These are phyloP conservation scores for Piloderma croceum DNA, from an alignment of 768 basidiomycete species.

Conservation along the genomic window DNA sequence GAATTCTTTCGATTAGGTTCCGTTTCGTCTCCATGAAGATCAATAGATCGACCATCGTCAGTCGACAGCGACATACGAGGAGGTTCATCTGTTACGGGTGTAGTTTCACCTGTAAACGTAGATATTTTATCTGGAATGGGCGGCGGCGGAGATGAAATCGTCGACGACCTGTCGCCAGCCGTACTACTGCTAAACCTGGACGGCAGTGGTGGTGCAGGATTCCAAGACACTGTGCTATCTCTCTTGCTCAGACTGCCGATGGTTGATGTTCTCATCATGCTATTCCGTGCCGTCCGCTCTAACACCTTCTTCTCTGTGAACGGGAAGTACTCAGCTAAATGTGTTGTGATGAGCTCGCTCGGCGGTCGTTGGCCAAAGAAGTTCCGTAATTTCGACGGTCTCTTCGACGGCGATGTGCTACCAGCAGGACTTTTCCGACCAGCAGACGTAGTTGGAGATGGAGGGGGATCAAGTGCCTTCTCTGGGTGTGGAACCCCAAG, in stretches of 20 bases:
- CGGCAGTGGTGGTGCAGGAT: conserved; percentile 27
- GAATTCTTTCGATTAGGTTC: conserved; percentile 22
- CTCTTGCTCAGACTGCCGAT: conserved; percentile 27
- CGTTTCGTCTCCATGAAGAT: conserved; percentile 45
- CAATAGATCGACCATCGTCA: conserved; percentile 62
- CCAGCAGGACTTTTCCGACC: conserved; percentile 12
- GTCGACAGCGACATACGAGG: conserved; percentile 74
- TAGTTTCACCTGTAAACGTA: conserved; percentile 15
- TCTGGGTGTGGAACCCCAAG: conserved; percentile 84
- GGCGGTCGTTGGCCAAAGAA: conserved; percentile 99
- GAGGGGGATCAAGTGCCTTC: conserved; percentile 51
- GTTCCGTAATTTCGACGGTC: conserved; percentile 76
- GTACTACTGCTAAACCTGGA: conserved; percentile 37
- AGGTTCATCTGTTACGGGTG: conserved; percentile 38
- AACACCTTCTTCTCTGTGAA: conserved; percentile 87
- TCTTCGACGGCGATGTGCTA: conserved; percentile 38
- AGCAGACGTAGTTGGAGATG: conserved; percentile 39
- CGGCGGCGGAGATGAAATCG: conserved; percentile 42
- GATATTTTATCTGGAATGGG: conserved; percentile 33
- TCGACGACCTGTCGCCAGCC: conserved; percentile 21
- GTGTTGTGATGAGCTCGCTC: conserved; percentile 92
- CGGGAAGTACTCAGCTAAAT: conserved; percentile 94
- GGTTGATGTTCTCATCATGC: conserved; percentile 64
- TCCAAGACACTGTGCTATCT: background rate
- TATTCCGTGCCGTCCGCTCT: conserved; percentile 82